Evolutionary conservation across 1,284 basidiomycete genomes (phyloP).

Genomic region (Trametes sp.): DNA sequence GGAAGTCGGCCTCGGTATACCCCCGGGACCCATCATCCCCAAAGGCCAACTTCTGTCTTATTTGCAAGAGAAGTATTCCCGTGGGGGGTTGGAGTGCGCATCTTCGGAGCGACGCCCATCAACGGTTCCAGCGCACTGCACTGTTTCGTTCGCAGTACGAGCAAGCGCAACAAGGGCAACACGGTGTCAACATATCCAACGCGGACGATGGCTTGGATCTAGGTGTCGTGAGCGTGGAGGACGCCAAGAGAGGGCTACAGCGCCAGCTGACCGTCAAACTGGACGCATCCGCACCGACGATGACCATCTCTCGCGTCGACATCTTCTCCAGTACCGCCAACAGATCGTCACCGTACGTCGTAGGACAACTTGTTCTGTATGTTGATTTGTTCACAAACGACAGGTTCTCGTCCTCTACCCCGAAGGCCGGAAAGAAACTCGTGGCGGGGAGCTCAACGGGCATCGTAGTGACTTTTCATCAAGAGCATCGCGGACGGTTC

Average conservation of each 20-base stretch:
- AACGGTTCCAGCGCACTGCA: conserved; percentile 16
- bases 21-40: neutral
- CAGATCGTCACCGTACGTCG: neutral
- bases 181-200: conserved; percentile 36
- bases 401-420: neutral
- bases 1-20: neutral
- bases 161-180: conserved; percentile 37
- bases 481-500: conserved; percentile 53
- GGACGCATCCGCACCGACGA: neutral
- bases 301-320: neutral
- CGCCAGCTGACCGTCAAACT: neutral
- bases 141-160: conserved; percentile 33
- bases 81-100: conserved; percentile 18
- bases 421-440: neutral
- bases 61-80: conserved; percentile 14
- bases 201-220: conserved; percentile 40
- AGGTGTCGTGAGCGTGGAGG: neutral
- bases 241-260: neutral
- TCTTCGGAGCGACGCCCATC: conserved; percentile 6
- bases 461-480: conserved; percentile 47
- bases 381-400: too few relatives aligned
- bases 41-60: conserved; percentile 6
- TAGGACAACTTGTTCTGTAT: too few relatives aligned
- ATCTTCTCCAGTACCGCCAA: neutral
- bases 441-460: neutral